phyloP scores from a whole-genome alignment of 805 yeast genomes.

The Jamesozyma spencerorum region DNA sequence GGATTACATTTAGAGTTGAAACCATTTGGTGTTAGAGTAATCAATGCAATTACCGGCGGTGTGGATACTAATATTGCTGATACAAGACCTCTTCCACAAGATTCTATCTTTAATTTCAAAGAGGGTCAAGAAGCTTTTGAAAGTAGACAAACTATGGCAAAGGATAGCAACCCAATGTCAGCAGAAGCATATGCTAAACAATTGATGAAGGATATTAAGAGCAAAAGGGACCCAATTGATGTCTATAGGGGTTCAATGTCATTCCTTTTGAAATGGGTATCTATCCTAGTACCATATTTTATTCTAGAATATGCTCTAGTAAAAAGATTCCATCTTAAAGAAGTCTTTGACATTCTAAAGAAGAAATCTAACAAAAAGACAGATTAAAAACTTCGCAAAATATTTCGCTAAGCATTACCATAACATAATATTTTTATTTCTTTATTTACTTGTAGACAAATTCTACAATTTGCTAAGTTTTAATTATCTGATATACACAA shows the following conservation, averaged over 20 bases:
- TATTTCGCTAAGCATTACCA: not conserved
- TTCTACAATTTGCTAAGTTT: no score
- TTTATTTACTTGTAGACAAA: no score
- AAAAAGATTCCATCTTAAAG: constrained; percentile 34
- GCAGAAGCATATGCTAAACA: constrained; percentile 48
- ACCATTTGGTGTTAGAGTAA: constrained; percentile 62
- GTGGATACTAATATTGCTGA: constrained; percentile 66
- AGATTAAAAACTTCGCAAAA: no score
- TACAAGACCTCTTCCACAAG: constrained; percentile 46
- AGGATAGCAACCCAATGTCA: constrained; percentile 47
- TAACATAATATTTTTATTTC: not conserved
- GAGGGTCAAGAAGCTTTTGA: constrained; percentile 43
- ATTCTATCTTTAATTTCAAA: constrained; percentile 43
- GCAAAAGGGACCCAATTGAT: constrained; percentile 36
- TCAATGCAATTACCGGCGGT: constrained; percentile 67
- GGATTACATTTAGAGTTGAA: constrained; percentile 56
- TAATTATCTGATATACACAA: no score
- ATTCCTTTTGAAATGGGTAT: constrained; percentile 28
- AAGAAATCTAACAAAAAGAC: constrained; percentile 1
- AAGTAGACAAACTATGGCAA: constrained; percentile 51
- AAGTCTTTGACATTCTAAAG: constrained; percentile 27
- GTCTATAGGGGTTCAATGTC: constrained; percentile 49
- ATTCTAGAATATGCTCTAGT: constrained; percentile 35
- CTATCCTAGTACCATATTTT: constrained; percentile 38
- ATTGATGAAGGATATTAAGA: constrained; percentile 44